Percentiles rank a stretch among this genome's conserved stretches.
Conservation (phyloP, 805 yeast genomes). For the Lipomyces mesembrius region DNA sequence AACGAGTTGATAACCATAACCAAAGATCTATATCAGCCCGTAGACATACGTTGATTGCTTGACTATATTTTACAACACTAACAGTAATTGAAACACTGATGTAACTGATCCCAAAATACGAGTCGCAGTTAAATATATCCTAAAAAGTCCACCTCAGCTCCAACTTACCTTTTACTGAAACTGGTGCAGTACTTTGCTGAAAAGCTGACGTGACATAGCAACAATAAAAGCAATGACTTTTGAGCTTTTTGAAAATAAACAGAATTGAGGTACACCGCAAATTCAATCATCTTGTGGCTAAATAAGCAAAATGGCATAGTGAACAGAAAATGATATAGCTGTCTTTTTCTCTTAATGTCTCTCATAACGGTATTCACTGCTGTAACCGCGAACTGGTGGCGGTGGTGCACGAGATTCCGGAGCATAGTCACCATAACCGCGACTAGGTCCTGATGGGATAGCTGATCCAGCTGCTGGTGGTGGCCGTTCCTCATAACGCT, state of each 20-base stretch:
- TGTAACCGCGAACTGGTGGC: conserved; percentile 1
- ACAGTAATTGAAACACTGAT: background rate
- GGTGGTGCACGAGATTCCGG: conserved; percentile 12
- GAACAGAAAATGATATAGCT: background rate
- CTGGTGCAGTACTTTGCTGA: background rate
- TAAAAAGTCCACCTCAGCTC: too few relatives aligned
- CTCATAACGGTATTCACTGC: conserved; percentile 13
- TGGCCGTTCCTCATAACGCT: background rate
- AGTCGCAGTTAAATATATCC: background rate
- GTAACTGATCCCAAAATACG: background rate
- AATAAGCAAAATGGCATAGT: background rate
- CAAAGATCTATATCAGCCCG: background rate
- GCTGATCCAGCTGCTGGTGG: conserved; percentile 3
- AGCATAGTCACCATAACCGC: conserved; percentile 13
- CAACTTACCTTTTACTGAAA: background rate
- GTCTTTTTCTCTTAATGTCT: background rate
- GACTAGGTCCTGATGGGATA: conserved; percentile 12
- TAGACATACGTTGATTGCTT: background rate
- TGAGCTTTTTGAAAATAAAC: background rate
- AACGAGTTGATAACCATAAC: conserved; percentile 1
- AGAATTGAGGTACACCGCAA: background rate
- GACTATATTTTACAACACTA: background rate
- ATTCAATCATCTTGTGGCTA: background rate
- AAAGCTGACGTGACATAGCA: background rate
- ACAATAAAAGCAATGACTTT: background rate